Percentiles rank a stretch among this genome's conserved stretches.
These are phyloP conservation scores for Sanghuangporus weigelae DNA, from an alignment of 1,284 basidiomycete species.

Conservation along the genomic window DNA sequence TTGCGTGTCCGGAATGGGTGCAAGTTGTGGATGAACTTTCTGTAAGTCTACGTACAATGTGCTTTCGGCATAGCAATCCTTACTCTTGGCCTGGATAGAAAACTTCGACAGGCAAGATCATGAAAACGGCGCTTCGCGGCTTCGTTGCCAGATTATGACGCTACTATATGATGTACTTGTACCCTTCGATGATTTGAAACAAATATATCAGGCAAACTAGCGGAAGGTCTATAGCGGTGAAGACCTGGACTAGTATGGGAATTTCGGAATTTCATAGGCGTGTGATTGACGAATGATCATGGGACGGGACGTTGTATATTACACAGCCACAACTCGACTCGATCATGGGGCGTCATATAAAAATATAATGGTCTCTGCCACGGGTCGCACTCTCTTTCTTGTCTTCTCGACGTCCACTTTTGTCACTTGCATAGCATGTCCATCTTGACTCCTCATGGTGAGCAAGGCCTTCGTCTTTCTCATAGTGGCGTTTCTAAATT, in stretches of 20 bases:
- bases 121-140: conserved; percentile 72
- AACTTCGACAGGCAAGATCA: conserved; percentile 84
- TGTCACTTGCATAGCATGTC: neutral
- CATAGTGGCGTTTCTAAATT: neutral
- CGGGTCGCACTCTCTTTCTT: neutral
- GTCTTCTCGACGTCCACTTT: neutral
- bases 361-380: neutral
- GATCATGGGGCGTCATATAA: neutral
- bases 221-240: neutral
- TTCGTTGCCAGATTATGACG: conserved; percentile 56
- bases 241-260: neutral
- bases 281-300: neutral
- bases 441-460: conserved; percentile 1
- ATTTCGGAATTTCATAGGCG: neutral
- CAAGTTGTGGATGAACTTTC: conserved; percentile 71
- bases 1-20: conserved; percentile 86
- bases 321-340: neutral
- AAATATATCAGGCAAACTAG: neutral
- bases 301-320: neutral
- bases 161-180: neutral
- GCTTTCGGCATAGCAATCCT: neutral
- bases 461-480: neutral
- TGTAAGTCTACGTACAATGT: conserved; percentile 35
- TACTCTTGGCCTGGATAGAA: conserved; percentile 42
- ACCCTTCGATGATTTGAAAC: neutral